Evolutionary conservation across 805 yeast genomes (phyloP), one percentile per base, ranked within the genome.

Genomic region (Saccharomyces mikatae): DNA sequence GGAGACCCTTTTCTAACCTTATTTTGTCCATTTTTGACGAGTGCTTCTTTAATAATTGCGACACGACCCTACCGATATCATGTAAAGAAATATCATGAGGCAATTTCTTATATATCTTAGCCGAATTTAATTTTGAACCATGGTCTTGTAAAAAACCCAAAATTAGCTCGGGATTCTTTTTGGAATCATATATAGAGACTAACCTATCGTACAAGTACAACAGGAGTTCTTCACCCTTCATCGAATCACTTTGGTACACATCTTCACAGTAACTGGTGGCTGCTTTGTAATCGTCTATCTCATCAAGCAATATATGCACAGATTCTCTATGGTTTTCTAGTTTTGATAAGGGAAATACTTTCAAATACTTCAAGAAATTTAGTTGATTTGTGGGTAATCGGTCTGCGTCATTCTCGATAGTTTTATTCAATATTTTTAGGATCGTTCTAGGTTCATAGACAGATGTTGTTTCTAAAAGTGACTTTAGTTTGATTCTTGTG

Each of bases 291-390:
- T 86, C 86, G 3, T 78, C 69, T 48, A 87, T 67, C 22, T 82
- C 81, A 50, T 79, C 75, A 49, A 80, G 81, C 27, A 83, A 74
- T 1, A 89, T 78, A 53, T 80, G 80, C 17, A 92, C 70, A 0
- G 89, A 84, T 50, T 81, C 77, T 10, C 76, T 75, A 63, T 87
- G 88, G 52, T 81, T 81, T 0, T 80, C 83, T 47, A 86, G 62
- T 55, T 80, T 77, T 48, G 77, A 77, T 52, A 86, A 74, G 2
- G 90, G 79, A 48, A 79, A 75, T 0, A 87, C 81, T 46, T 80
- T 76, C 31, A 65, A 52, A 22, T 49, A 47, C 41, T 57, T 54
- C 9, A 67, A 47, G 28, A 53, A 60, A 3, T 52, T 50, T 13
- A 41, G 36, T 29, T 53, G 46, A 4, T 55, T 59, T 22, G 51